These are phyloP conservation scores for Exophiala aquamarina DNA, from an alignment of 2,329 filamentous ascomycete species.

Conservation along the genomic window DNA sequence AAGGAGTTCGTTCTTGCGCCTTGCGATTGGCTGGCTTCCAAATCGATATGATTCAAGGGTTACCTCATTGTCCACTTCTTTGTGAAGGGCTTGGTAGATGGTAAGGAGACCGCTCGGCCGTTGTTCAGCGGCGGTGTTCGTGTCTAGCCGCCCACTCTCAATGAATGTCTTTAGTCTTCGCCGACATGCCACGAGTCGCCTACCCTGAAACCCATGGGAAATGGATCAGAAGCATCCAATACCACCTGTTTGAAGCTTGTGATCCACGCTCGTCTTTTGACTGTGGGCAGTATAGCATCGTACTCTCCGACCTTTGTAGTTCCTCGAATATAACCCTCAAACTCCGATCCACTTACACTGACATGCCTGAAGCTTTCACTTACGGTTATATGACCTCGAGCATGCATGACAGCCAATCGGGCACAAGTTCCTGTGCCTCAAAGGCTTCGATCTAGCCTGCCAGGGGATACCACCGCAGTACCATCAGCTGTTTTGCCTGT, in stretches of 20 bases:
- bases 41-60: no score
- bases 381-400: conserved; percentile 38
- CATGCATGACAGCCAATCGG: conserved; percentile 45
- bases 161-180: no score
- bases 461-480: conserved; percentile 47
- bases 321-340: conserved; percentile 39
- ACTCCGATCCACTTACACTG: conserved; percentile 47
- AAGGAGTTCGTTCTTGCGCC: no score
- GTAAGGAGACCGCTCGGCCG: no score
- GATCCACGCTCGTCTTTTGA: conserved; percentile 49
- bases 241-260: conserved; percentile 45
- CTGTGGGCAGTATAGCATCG: conserved; percentile 41
- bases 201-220: conserved; percentile 43
- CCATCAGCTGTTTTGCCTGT: conserved; percentile 35
- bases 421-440: conserved; percentile 49
- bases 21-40: no score
- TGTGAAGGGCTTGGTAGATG: no score
- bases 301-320: conserved; percentile 41
- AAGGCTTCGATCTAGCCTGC: conserved; percentile 48
- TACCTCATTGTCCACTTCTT: no score
- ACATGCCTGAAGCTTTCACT: conserved; percentile 40
- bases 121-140: no score
- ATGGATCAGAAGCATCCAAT: conserved; percentile 47
- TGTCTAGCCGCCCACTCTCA: no score
- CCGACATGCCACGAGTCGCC: conserved; percentile 32